phyloP scores from a whole-genome alignment of 2,329 filamentous ascomycete species.

The Pseudocercospora musae region DNA sequence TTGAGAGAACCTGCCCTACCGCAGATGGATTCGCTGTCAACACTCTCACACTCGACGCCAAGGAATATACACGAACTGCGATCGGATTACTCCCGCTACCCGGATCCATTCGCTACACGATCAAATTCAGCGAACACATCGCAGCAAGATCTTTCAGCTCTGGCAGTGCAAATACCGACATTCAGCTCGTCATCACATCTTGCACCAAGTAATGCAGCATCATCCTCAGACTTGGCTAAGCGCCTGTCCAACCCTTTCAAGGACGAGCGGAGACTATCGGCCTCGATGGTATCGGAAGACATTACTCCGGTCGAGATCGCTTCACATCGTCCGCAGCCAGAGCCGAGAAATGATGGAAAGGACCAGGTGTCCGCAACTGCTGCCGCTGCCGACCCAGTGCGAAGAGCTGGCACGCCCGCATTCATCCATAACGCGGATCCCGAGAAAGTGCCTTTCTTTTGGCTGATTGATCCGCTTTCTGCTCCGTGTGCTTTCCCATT shows the following conservation, averaged over 20 bases:
- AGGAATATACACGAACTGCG: slow-evolving; percentile 37
- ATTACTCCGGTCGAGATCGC: slow-evolving; percentile 23
- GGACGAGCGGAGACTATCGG: slow-evolving; percentile 30
- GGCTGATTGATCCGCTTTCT: slow-evolving; percentile 48
- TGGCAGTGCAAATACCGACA: slow-evolving; percentile 20
- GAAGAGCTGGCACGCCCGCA: slow-evolving; percentile 23
- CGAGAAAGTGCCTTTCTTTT: slow-evolving; percentile 39
- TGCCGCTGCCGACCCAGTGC: slow-evolving; percentile 12
- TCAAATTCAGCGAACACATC: slow-evolving; percentile 36
- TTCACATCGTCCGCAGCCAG: slow-evolving; percentile 14
- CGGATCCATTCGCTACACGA: slow-evolving; percentile 37
- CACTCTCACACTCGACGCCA: slow-evolving; percentile 31
- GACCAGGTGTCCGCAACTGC: slow-evolving; percentile 14
- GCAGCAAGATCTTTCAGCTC: slow-evolving; percentile 29
- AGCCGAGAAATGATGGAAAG: slow-evolving; percentile 14
- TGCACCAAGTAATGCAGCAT: slow-evolving; percentile 16
- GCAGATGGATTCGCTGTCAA: slow-evolving; percentile 28
- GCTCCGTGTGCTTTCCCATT: slow-evolving; percentile 46
- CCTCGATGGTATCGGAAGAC: slow-evolving; percentile 25
- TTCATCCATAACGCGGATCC: slow-evolving; percentile 33
- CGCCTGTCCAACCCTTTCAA: slow-evolving; percentile 35
- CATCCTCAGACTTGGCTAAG: slow-evolving; percentile 26
- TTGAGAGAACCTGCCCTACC: slow-evolving; percentile 21
- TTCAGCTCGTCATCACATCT: slow-evolving; percentile 28
- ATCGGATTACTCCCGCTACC: slow-evolving; percentile 39